phyloP scores from a whole-genome alignment of 306 rosid genomes.

The Echinosophora koreensis region DNA sequence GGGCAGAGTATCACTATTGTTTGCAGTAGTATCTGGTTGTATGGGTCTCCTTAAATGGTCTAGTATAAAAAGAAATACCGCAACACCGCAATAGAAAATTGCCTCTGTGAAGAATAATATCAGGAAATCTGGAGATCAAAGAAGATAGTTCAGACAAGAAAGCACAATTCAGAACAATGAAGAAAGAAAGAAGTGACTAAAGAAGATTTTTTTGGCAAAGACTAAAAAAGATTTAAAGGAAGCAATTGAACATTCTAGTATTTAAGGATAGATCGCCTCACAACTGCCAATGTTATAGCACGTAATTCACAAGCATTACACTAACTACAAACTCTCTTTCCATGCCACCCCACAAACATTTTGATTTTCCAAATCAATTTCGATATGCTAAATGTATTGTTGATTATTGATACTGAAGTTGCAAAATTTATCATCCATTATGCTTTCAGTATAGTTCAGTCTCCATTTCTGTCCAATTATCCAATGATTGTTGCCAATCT shows the following conservation, averaged over 20 bases:
- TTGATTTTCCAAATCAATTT: slow-evolving; percentile 26
- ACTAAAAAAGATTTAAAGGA: slow-evolving; percentile 21
- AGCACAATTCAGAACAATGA: slow-evolving; percentile 14
- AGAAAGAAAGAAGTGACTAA: neutral
- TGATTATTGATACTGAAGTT: slow-evolving; percentile 31
- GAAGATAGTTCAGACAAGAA: slow-evolving; percentile 33
- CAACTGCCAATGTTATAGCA: slow-evolving; percentile 20
- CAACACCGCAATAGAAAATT: slow-evolving; percentile 92
- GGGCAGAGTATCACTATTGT: slow-evolving; percentile 46
- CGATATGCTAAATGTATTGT: slow-evolving; percentile 6
- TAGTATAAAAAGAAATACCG: slow-evolving; percentile 72
- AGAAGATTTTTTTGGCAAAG: neutral
- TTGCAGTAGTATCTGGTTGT: slow-evolving; percentile 50
- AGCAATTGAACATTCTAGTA: slow-evolving; percentile 24
- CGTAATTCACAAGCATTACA: slow-evolving; percentile 29
- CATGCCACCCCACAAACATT: slow-evolving; percentile 17
- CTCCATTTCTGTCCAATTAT: slow-evolving; percentile 38
- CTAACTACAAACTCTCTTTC: slow-evolving; percentile 16
- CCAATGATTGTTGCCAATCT: slow-evolving; percentile 17
- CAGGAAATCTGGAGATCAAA: slow-evolving; percentile 84
- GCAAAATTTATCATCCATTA: slow-evolving; percentile 30
- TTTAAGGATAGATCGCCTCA: slow-evolving; percentile 26
- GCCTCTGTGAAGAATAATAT: slow-evolving; percentile 98
- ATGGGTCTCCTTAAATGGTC: slow-evolving; percentile 72
- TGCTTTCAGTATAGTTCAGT: slow-evolving; percentile 20